phyloP scores from a whole-genome alignment of 2,329 filamentous ascomycete species.

The Colletotrichum spaethianum region DNA sequence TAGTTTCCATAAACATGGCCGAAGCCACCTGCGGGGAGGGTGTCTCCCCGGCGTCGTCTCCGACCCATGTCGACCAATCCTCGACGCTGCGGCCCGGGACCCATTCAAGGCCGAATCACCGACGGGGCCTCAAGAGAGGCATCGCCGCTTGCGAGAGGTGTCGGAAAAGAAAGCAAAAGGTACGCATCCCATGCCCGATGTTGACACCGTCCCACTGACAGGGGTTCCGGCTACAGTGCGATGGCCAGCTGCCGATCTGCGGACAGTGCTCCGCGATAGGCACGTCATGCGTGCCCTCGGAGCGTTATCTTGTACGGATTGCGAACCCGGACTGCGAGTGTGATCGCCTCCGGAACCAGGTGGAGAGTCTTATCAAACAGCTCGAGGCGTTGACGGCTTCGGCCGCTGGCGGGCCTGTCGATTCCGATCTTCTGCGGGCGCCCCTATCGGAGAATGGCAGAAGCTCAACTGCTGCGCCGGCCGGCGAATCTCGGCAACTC shows the following conservation, averaged over 20 bases:
- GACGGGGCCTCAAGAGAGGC: conserved; percentile 27
- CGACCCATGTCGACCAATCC: too few relatives aligned
- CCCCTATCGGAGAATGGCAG: too few relatives aligned
- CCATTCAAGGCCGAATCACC: conserved; percentile 7
- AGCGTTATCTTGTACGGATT: conserved; percentile 24
- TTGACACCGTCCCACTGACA: neutral
- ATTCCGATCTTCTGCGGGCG: neutral
- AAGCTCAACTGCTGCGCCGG: neutral
- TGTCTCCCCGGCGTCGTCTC: neutral
- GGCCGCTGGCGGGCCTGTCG: neutral
- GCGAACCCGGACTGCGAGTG: conserved; percentile 9
- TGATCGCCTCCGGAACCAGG: conserved; percentile 14
- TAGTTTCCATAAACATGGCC: neutral
- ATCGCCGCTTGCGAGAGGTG: conserved; percentile 34
- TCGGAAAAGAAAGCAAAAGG: conserved; percentile 34
- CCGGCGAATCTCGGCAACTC: neutral
- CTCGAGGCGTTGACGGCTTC: conserved; percentile 6
- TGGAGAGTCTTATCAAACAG: conserved; percentile 10
- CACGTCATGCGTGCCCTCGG: conserved; percentile 24
- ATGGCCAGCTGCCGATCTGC: conserved; percentile 33
- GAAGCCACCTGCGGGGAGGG: neutral
- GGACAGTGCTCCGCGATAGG: conserved; percentile 21
- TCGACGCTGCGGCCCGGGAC: neutral
- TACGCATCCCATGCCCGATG: neutral
- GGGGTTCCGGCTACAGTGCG: conserved; percentile 12